Base-by-base conservation (phyloP, 2,329 filamentous ascomycete species). In the Ceratocystis destructans region DNA sequence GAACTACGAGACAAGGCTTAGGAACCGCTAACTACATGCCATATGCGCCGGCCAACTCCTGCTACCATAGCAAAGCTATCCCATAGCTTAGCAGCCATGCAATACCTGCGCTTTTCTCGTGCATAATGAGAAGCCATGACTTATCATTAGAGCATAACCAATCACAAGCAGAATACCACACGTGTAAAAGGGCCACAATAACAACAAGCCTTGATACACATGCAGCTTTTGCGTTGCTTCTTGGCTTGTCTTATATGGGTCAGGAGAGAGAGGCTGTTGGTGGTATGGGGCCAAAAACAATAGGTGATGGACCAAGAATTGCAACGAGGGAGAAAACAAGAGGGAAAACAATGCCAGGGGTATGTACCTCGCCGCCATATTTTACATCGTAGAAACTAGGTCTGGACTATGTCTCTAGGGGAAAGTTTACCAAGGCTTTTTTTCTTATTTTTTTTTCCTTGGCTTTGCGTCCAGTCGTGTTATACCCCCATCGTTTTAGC, bases 401-500 rank as follows among this genome's bases (percentile, higher is more conserved):
- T 8, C 55, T 59, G 55, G 28, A 12, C 55, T 55, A 7, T 33
- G 31, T 28, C n/a, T 31, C 33, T 2, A 33, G 3, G 28, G 25
- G 15, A 25, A 33, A 59, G 25, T 28, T 57, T 59, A 59, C 55
- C 55, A 59, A 59, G 55, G 28, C 55, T 15, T 55, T 55, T 55
- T 55, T 22, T 37, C 33, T 33, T n/a, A 20, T 59, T 20, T 20
- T 20, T 59, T 59, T 37, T 28, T 17, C 4, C 55, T 59, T 59
- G 55, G 55, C 55, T 59, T 59, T 59, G 55, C 15, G 55, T 31
- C 15, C 33, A 20, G 31, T 7, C 31, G 25, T 37, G 55, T 10
- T 31, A 37, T 59, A 59, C 15, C 12, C 12, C 55, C 8, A 31
- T 37, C 10, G 25, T n/a, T 31, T n/a, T 33, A 5, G 15, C 10